Evolutionary conservation across 202 grass and related monocot genomes (phyloP).

Genomic region (Bolboschoenoplectus hybrid): DNA sequence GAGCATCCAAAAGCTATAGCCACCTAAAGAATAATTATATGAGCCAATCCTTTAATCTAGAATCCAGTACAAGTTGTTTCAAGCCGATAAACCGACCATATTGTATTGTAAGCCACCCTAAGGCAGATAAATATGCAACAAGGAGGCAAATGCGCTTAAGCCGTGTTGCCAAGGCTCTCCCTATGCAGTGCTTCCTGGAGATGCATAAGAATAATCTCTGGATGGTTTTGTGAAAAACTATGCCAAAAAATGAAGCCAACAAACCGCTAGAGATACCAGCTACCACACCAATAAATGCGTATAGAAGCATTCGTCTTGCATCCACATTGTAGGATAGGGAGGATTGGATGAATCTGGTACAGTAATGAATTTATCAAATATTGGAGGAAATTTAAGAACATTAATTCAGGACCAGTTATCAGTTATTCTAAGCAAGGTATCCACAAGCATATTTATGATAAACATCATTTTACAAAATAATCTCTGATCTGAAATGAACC

Average conservation of each 20-base stretch:
- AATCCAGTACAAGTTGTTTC: constrained; percentile 62
- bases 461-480: constrained; percentile 31
- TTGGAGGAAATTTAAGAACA: constrained; percentile 17
- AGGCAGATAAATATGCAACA: constrained; percentile 73
- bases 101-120: constrained; percentile 83
- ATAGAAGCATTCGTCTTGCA: constrained; percentile 44
- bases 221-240: constrained; percentile 48
- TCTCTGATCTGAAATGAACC: constrained; percentile 3
- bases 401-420: constrained; percentile 8
- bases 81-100: constrained; percentile 79
- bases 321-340: constrained; percentile 46
- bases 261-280: constrained; percentile 62
- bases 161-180: constrained; percentile 40
- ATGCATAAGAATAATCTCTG: constrained; percentile 45
- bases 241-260: constrained; percentile 57
- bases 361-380: constrained; percentile 29
- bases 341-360: constrained; percentile 57
- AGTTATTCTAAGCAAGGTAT: background rate
- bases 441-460: constrained; percentile 9
- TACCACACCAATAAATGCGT: constrained; percentile 48
- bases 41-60: constrained; percentile 63
- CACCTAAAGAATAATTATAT: constrained; percentile 38
- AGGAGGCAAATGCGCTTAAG: constrained; percentile 64
- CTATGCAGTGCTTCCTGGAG: constrained; percentile 41
- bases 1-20: background rate